A percentile compares a stretch with the other conserved stretches of the same genome.
Evolutionary conservation across 257 asterid species (phyloP).

Genomic region (Scutellaria galericulata): DNA sequence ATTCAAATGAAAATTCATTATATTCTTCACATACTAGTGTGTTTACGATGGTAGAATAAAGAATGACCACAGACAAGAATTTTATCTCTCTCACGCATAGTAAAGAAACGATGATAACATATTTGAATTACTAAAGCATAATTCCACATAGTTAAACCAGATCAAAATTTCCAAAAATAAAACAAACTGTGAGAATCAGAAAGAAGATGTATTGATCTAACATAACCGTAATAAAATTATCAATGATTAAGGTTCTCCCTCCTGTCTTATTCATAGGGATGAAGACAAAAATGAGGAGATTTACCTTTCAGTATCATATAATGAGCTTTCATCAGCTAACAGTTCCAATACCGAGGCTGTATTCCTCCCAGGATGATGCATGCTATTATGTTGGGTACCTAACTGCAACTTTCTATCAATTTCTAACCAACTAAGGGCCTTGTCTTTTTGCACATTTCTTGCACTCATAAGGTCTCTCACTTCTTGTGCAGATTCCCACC

Average conservation of each 20-base stretch:
- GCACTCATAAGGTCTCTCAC: conserved; percentile 52
- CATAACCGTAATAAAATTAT: conserved; percentile 9
- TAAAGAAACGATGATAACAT: not conserved
- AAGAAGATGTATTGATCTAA: conserved; percentile 6
- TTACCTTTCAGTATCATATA: conserved; percentile 40
- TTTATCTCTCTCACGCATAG: not conserved
- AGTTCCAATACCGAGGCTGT: conserved; percentile 40
- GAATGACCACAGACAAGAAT: not conserved
- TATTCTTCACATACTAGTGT: not conserved
- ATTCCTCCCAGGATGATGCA: conserved; percentile 32
- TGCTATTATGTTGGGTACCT: conserved; percentile 32
- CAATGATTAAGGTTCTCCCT: not conserved
- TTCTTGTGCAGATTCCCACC: conserved; percentile 61
- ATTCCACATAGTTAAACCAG: no score
- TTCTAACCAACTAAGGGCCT: conserved; percentile 65
- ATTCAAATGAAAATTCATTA: not conserved
- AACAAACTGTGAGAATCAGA: conserved; percentile 2
- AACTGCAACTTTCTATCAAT: conserved; percentile 48
- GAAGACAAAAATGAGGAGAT: not conserved
- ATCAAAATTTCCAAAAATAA: not conserved
- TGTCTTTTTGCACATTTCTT: conserved; percentile 40
- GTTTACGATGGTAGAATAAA: conserved; percentile 2
- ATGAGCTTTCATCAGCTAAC: conserved; percentile 43
- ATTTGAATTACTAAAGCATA: no score
- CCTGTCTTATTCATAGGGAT: conserved; percentile 15